A percentile compares a stretch with the other conserved stretches of the same genome.
These are phyloP conservation scores for Parathielavia hyrcaniae DNA, from an alignment of 495 filamentous ascomycete genomes.

Conservation along the genomic window DNA sequence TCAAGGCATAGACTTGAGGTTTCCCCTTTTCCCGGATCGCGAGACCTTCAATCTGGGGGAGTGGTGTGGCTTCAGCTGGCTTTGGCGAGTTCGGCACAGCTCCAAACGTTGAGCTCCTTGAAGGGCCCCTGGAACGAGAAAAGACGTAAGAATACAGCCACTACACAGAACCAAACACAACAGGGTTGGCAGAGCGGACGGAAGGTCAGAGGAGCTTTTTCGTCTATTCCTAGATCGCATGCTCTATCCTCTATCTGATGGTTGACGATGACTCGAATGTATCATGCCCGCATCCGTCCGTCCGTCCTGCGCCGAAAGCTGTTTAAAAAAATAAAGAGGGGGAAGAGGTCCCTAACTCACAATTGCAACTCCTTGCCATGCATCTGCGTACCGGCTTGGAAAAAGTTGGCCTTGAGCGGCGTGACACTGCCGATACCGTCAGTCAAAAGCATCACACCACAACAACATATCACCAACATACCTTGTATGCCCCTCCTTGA, in stretches of 20 bases:
- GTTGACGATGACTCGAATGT: constrained; percentile 5
- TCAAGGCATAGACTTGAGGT: constrained; percentile 56
- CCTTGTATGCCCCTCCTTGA: constrained; percentile 85
- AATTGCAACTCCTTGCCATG: constrained; percentile 74
- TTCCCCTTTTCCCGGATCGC: constrained; percentile 2
- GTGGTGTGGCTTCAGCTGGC: not conserved
- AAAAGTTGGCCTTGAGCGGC: constrained; percentile 86
- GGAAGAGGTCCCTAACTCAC: constrained; percentile 55
- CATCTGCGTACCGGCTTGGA: constrained; percentile 58
- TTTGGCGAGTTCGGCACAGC: not conserved
- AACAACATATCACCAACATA: constrained; percentile 35
- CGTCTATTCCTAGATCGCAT: constrained; percentile 27
- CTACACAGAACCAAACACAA: not conserved
- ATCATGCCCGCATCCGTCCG: constrained; percentile 13
- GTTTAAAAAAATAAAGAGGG: constrained; percentile 10
- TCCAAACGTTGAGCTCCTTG: constrained; percentile 11
- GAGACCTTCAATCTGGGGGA: not conserved
- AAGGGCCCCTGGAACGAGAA: not conserved
- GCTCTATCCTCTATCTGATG: constrained; percentile 28
- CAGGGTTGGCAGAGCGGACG: constrained; percentile 8
- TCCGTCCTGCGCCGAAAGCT: constrained; percentile 10
- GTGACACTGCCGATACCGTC: constrained; percentile 61
- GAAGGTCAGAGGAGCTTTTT: constrained; percentile 17
- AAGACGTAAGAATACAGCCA: constrained; percentile 14
- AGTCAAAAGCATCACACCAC: not conserved